Evolutionary conservation across 208 protist species (phyloP).

Genomic region (Lotmaria passim): DNA sequence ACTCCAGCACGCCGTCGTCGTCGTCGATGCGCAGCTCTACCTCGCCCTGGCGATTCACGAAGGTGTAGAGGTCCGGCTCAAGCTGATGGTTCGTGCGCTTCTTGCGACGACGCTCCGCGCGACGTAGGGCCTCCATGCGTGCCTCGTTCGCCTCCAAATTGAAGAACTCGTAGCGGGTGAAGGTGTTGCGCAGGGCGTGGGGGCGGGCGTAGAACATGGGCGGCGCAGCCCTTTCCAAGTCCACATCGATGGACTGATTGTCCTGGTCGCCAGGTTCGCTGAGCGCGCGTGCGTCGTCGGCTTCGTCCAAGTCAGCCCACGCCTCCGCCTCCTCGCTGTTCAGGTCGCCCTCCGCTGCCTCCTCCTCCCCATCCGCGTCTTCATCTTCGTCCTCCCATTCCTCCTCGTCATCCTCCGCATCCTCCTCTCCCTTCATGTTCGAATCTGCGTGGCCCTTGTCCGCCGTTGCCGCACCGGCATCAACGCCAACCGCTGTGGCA

Average conservation of each 20-base stretch:
- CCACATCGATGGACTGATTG: conserved; percentile 37
- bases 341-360: conserved; percentile 49
- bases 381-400: conserved; percentile 6
- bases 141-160: conserved; percentile 72
- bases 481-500: not conserved
- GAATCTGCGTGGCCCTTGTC: too few species aligned
- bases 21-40: conserved; percentile 88
- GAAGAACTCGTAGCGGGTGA: conserved; percentile 80
- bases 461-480: too few species aligned
- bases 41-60: conserved; percentile 80
- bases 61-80: conserved; percentile 69
- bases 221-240: conserved; percentile 38
- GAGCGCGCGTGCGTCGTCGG: conserved; percentile 40
- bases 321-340: conserved; percentile 72
- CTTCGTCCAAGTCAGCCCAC: conserved; percentile 72
- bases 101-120: conserved; percentile 48
- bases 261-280: conserved; percentile 39
- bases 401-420: conserved; percentile 1
- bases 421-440: too few species aligned
- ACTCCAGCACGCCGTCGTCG: conserved; percentile 86
- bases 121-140: conserved; percentile 38
- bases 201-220: conserved; percentile 81
- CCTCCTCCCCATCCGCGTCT: conserved; percentile 27
- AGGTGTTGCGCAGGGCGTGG: conserved; percentile 35
- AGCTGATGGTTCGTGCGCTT: conserved; percentile 81